A percentile compares a stretch with the other conserved stretches of the same genome.
Conservation (phyloP, 2,329 filamentous ascomycete species). For the Aspergillus ustus region DNA sequence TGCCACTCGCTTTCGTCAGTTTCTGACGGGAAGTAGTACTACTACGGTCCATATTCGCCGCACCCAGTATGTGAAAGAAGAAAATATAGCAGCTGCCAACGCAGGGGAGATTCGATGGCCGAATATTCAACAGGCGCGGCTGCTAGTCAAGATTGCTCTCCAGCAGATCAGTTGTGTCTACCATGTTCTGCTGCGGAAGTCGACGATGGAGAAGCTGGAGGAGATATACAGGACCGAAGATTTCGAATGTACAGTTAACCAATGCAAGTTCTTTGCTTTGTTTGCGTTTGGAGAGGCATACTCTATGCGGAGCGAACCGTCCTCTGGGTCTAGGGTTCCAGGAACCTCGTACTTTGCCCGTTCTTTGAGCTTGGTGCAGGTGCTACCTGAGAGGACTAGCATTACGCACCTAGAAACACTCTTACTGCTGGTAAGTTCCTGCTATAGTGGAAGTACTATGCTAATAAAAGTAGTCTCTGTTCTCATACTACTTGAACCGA, state of each 20-base stretch:
- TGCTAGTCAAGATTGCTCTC: constrained; percentile 43
- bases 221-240: constrained; percentile 40
- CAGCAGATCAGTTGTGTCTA: constrained; percentile 43
- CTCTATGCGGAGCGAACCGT: constrained; percentile 43
- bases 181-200: constrained; percentile 43
- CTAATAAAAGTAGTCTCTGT: constrained; percentile 32
- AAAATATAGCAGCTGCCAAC: constrained; percentile 35
- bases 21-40: constrained; percentile 37
- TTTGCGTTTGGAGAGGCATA: constrained; percentile 54
- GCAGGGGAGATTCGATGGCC: constrained; percentile 40
- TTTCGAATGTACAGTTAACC: constrained; percentile 40
- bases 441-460: not conserved
- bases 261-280: constrained; percentile 52
- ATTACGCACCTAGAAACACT: constrained; percentile 52
- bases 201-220: constrained; percentile 45
- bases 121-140: constrained; percentile 40
- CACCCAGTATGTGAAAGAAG: constrained; percentile 40
- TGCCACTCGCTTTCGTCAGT: constrained; percentile 44
- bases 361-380: constrained; percentile 47
- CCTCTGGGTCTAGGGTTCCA: constrained; percentile 42
- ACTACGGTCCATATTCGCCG: constrained; percentile 39
- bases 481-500: constrained; percentile 44
- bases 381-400: constrained; percentile 50
- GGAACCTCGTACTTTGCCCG: constrained; percentile 51
- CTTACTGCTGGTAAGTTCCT: constrained; percentile 40